Percentiles rank a stretch among this genome's conserved stretches.
phyloP scores from a whole-genome alignment of 345 rosid species.

The Populus tremula region DNA sequence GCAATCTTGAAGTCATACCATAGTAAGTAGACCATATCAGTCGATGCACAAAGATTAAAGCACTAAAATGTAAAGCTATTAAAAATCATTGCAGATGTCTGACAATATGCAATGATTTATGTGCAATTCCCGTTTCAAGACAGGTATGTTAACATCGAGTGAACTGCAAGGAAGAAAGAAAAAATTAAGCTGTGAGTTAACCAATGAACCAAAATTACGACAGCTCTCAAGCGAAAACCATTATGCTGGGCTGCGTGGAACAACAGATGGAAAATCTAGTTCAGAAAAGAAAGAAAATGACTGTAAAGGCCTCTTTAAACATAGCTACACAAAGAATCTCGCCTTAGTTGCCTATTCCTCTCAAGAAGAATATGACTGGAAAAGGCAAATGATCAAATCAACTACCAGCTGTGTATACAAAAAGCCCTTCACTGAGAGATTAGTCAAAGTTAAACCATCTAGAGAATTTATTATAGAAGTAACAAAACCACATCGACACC shows the following conservation, averaged over 20 bases:
- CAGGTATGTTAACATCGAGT: not conserved
- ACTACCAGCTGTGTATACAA: not conserved
- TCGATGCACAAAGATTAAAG: not conserved
- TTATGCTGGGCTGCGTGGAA: no score
- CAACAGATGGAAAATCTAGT: not conserved
- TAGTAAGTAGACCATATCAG: not conserved
- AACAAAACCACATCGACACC: not conserved
- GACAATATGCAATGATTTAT: not conserved
- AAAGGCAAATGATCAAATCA: not conserved
- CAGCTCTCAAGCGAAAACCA: no score
- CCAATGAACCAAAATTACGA: no score
- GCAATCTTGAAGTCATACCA: not conserved
- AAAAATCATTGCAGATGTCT: not conserved
- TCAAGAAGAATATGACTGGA: not conserved
- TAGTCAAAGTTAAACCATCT: not conserved
- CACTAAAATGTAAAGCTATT: not conserved
- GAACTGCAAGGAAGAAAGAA: no score
- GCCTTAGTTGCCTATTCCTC: not conserved
- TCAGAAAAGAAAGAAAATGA: not conserved
- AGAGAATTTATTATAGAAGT: not conserved
- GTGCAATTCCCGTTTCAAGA: not conserved
- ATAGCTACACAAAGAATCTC: not conserved
- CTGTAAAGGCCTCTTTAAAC: not conserved
- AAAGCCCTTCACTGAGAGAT: not conserved
- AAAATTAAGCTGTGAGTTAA: no score